Percentiles rank a stretch among this genome's conserved stretches.
Evolutionary conservation across 2,329 filamentous ascomycete genomes (phyloP).

Genomic region (Acarospora socialis): DNA sequence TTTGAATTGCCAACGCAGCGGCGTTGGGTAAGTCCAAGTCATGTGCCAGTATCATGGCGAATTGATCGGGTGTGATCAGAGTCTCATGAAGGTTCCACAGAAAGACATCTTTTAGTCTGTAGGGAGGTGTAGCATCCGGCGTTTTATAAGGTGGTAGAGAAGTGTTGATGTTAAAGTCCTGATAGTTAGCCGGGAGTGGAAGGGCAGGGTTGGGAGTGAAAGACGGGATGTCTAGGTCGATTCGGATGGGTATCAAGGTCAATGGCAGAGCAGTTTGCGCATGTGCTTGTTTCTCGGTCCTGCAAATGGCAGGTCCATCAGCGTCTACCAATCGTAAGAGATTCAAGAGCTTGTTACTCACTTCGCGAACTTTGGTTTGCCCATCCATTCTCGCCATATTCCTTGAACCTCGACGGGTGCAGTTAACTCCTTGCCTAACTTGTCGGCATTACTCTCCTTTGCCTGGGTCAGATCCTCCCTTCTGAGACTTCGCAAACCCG

Average conservation of each 20-base stretch:
- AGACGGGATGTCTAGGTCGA: slow-evolving; percentile 80
- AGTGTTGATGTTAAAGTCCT: slow-evolving; percentile 40
- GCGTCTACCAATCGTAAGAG: slow-evolving; percentile 4
- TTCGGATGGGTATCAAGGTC: slow-evolving; percentile 86
- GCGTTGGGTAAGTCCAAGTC: slow-evolving; percentile 82
- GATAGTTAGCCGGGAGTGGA: slow-evolving; percentile 27
- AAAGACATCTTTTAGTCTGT: slow-evolving; percentile 86
- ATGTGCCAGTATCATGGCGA: slow-evolving; percentile 78
- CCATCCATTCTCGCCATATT: slow-evolving; percentile 89
- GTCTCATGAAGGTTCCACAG: slow-evolving; percentile 96
- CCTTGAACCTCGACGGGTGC: slow-evolving; percentile 73
- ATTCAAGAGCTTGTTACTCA: slow-evolving; percentile 9
- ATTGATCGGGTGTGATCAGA: slow-evolving; percentile 85
- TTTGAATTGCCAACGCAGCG: slow-evolving; percentile 54
- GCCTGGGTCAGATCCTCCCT: slow-evolving; percentile 54
- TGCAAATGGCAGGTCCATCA: slow-evolving; percentile 13
- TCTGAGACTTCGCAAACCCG: slow-evolving; percentile 68
- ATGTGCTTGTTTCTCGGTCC: slow-evolving; percentile 46
- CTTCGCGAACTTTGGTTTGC: slow-evolving; percentile 27
- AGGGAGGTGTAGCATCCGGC: slow-evolving; percentile 68
- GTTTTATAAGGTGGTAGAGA: slow-evolving; percentile 63
- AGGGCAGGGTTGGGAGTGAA: slow-evolving; percentile 38
- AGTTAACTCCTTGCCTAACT: slow-evolving; percentile 68
- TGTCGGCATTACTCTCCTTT: slow-evolving; percentile 51
- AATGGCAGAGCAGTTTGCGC: slow-evolving; percentile 64